These are phyloP conservation scores for Rhododendron ovatum DNA, from an alignment of 148 eudicot genomes.

Conservation along the genomic window DNA sequence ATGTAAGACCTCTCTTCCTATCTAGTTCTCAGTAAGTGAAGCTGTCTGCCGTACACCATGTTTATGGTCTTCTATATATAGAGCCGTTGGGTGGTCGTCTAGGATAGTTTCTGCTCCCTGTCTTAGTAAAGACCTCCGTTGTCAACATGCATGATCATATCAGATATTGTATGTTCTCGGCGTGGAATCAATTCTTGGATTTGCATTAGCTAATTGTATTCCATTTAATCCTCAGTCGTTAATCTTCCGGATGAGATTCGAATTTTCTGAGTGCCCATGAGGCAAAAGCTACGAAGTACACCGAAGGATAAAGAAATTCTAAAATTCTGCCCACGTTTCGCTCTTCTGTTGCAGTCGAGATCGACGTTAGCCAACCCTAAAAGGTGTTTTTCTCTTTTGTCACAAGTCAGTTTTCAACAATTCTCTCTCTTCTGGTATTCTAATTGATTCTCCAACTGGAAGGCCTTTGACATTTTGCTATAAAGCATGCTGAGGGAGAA, in stretches of 20 bases:
- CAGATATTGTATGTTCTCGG: background rate
- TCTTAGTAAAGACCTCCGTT: background rate
- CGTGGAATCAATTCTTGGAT: background rate
- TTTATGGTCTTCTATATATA: background rate
- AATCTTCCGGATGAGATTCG: background rate
- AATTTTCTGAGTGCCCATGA: background rate
- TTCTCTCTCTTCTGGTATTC: too few relatives aligned
- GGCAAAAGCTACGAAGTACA: background rate
- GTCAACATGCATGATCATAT: background rate
- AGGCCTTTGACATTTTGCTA: background rate
- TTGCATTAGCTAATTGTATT: slow-evolving; percentile 1
- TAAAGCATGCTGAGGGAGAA: background rate
- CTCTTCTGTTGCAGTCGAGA: background rate
- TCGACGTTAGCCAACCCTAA: background rate
- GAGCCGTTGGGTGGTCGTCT: background rate
- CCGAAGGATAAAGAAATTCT: background rate
- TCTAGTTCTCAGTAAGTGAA: background rate
- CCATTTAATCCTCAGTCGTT: background rate
- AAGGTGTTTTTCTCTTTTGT: background rate
- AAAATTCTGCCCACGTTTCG: background rate
- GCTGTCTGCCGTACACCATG: background rate
- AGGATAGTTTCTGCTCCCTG: background rate
- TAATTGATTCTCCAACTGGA: background rate
- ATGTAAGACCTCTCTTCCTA: slow-evolving; percentile 10
- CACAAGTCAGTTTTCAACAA: background rate